Evolutionary conservation across 2,329 filamentous ascomycete species (phyloP), one percentile per base, ranked within the genome.

Genomic region (Talaromyces marneffei): DNA sequence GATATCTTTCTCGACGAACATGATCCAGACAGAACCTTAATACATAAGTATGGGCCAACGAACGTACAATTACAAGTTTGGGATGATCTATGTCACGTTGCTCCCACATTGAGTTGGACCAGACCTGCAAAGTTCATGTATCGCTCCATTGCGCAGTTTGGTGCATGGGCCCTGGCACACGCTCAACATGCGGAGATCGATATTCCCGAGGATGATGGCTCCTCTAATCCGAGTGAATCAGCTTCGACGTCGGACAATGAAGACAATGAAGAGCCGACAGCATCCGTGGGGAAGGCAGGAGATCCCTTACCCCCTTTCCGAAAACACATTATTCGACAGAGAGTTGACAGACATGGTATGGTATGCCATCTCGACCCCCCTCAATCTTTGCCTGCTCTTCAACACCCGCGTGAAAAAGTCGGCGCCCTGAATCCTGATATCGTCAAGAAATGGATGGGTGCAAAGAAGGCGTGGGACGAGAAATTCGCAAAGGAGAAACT

Each of bases 41-140:
- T 94, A 16, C 78, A 81, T 37, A 86, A 82, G 64, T 95, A 91
- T 74, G 85, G 86, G 61, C 90, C 92, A 0, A 99, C 94, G 0
- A 85, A 96, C 67, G 93, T 97, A 0, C 92, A 97, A 71, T 82
- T 99, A 2, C 94, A 97, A 72, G 88, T 97, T 1, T 97, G 93
- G 92, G 93, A 97, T 62, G 90, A 96, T 68, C 79, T 97, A 2
- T 97, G 94, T 69, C 93, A 97, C 71, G 92, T 96, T 5, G 87
- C 89, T 0, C 91, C 93, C 0, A 97, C 92, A 0, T 81, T 97
- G n/a, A 96, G 91, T 68, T 97, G 96, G 73, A 97, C 93, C 0
- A 84, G 88, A n/a, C 94, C 94, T 0, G 94, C 93, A 50, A 97
- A 97, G 73, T 90, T 89, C 76, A 97, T 97, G 92, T 97, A 91